A percentile compares a stretch with the other conserved stretches of the same genome.
Conservation (phyloP, 345 rosid genomes). For the Ricinus communis region DNA sequence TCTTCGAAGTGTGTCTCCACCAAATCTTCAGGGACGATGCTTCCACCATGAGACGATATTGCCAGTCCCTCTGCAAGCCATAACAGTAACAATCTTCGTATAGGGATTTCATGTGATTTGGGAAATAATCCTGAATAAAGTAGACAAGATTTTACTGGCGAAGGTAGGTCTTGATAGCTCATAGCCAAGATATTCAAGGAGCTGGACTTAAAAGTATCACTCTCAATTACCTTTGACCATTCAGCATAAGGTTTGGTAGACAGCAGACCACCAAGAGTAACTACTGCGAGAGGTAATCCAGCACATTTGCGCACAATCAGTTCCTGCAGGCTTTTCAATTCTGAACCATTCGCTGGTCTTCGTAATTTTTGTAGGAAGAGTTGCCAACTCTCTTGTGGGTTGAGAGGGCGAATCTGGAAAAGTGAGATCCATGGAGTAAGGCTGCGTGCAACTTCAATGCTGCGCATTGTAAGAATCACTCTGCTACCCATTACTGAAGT, state of each 20-base stretch:
- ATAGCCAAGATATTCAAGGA: neutral
- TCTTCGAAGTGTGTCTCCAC: constrained; percentile 7
- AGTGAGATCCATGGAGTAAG: neutral
- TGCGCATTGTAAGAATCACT: neutral
- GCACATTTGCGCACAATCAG: neutral
- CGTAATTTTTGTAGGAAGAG: no score
- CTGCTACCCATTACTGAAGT: neutral
- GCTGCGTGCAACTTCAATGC: neutral
- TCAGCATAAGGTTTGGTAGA: neutral
- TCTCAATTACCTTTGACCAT: no score
- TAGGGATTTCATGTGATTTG: constrained; percentile 23
- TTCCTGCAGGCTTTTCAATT: no score
- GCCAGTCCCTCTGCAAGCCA: constrained; percentile 47
- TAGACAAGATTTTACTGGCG: constrained; percentile 23
- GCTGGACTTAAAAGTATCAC: no score
- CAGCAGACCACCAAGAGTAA: neutral
- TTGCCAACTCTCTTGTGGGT: neutral
- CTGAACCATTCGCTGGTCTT: no score
- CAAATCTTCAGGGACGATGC: no score
- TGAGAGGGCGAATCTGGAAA: neutral
- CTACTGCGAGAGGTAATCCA: neutral
- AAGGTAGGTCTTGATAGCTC: constrained; percentile 19
- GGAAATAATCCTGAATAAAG: constrained; percentile 42
- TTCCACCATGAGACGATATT: no score
- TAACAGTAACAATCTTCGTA: constrained; percentile 35